Percentiles rank a stretch among this genome's conserved stretches.
Conservation (phyloP, 2,329 filamentous ascomycete species). For the Bisporella sp. region DNA sequence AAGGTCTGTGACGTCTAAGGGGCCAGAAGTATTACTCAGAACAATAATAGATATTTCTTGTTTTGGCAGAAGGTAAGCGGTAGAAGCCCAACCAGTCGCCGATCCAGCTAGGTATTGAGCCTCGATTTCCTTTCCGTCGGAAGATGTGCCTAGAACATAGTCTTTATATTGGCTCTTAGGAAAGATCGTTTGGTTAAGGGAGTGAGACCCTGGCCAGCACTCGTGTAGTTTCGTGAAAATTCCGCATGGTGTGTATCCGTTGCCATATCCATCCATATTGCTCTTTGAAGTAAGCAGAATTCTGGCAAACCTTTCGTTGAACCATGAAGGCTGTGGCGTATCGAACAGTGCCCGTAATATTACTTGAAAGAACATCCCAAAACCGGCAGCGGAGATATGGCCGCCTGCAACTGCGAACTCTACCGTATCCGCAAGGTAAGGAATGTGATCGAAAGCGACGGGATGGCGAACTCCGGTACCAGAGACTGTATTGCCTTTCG, state of each 20-base stretch:
- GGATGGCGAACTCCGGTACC: conserved; percentile 2
- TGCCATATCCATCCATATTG: not conserved
- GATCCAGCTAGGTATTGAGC: conserved; percentile 6
- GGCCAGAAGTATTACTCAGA: conserved; percentile 5
- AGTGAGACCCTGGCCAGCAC: conserved; percentile 3
- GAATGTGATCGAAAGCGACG: not conserved
- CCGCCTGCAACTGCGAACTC: conserved; percentile 3
- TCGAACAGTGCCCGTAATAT: not conserved
- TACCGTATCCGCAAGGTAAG: conserved; percentile 2
- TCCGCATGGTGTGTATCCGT: conserved; percentile 3
- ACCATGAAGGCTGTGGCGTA: not conserved
- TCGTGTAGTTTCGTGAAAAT: conserved; percentile 3
- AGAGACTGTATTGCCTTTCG: conserved; percentile 4
- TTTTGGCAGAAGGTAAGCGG: conserved; percentile 4
- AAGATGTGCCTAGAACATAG: conserved; percentile 3
- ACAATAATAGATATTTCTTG: conserved; percentile 3
- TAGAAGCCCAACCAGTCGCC: conserved; percentile 6
- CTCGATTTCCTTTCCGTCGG: not conserved
- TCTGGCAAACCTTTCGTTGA: conserved; percentile 2
- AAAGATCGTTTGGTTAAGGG: conserved; percentile 5
- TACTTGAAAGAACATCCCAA: conserved; percentile 3
- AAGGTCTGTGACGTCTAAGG: conserved; percentile 5
- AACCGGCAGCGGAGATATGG: conserved; percentile 4
- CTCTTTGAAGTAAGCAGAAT: conserved; percentile 1
- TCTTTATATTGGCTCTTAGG: not conserved